Base-by-base conservation (phyloP, 2,329 filamentous ascomycete species). In the Penicillium sp. region DNA sequence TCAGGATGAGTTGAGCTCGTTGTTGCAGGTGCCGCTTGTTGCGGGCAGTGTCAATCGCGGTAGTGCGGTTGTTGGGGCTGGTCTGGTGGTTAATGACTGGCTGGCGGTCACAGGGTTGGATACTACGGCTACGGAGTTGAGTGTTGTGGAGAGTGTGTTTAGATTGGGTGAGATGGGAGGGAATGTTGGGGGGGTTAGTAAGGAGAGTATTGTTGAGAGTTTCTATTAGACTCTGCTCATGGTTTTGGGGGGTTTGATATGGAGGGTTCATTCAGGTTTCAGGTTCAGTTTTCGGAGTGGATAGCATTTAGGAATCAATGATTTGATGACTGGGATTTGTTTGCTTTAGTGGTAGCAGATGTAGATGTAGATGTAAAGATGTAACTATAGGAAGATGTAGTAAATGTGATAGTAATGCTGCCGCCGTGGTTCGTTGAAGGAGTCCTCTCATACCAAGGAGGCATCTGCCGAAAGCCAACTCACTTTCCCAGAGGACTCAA, bases 21-120 rank as follows among this genome's bases (percentile, higher is more conserved):
- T 98, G 72, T 79, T 98, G 53, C 91, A 97, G 74, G 91, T 98
- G 29, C 93, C 93, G 11, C 83, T 98, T 5, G 93, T 98, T 1
- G 93, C 93, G 3, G 93, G 93, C 34, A 88, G 82, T 65, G 86
- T 98, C 54, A 98, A 98, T 74, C 82, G 93, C 55, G 93, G 93
- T 52, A 89, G 84, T 66, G 84, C 89, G 50, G 90, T 98, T 24
- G 90, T 98, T n/a, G 93, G 93, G 47, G 93, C 91, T 1, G 89
- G 89, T 35, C 93, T 95, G 87, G 89, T 95, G 4, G 89, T 95
- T 55, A 95, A 96, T 68, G 91, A 97, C 77, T 96, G 91, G 90
- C 82, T 96, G 72, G 89, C 91, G 24, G 88, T 96, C 24, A 95
- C 89, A 5, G 90, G 90, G 20, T 77, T 95, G 54, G 90, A 96